Percentiles rank a stretch among this genome's conserved stretches.
Evolutionary conservation across 306 rosid genomes (phyloP).

Genomic region (Lotus japonicus): DNA sequence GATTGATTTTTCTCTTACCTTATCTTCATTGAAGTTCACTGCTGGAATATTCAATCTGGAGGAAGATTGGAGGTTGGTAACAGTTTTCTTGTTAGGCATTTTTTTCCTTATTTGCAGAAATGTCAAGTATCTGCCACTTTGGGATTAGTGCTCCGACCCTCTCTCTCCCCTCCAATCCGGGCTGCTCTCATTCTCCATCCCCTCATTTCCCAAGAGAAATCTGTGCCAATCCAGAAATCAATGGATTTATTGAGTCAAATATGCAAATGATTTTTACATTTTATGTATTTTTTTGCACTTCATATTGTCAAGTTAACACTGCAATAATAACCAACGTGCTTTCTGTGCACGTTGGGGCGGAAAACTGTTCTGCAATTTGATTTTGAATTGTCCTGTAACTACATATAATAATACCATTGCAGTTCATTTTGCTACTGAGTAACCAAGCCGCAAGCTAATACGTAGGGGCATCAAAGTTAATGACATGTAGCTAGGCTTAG

Average conservation of each 20-base stretch:
- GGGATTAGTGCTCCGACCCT: background rate
- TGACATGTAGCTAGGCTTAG: too few species aligned
- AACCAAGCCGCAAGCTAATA: background rate
- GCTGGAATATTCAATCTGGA: background rate
- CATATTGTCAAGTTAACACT: background rate
- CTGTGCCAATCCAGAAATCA: background rate
- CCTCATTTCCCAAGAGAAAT: background rate
- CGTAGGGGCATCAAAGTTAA: too few species aligned
- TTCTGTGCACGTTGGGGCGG: background rate
- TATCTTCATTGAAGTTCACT: background rate
- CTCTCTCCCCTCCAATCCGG: too few species aligned
- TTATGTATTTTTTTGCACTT: background rate
- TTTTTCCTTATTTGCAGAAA: background rate
- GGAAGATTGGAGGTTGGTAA: conserved; percentile 9
- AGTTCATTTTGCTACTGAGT: background rate
- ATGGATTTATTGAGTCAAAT: background rate
- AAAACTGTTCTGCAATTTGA: background rate
- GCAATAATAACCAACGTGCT: background rate
- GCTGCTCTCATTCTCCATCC: background rate
- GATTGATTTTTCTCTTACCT: conserved; percentile 1
- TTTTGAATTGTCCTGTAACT: background rate
- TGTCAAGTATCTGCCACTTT: background rate
- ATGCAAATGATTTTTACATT: background rate
- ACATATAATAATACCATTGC: background rate
- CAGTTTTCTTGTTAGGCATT: background rate